Percentiles rank a stretch among this genome's conserved stretches.
phyloP scores from a whole-genome alignment of 495 filamentous ascomycete genomes.

The Astrothelium macrocarpum region DNA sequence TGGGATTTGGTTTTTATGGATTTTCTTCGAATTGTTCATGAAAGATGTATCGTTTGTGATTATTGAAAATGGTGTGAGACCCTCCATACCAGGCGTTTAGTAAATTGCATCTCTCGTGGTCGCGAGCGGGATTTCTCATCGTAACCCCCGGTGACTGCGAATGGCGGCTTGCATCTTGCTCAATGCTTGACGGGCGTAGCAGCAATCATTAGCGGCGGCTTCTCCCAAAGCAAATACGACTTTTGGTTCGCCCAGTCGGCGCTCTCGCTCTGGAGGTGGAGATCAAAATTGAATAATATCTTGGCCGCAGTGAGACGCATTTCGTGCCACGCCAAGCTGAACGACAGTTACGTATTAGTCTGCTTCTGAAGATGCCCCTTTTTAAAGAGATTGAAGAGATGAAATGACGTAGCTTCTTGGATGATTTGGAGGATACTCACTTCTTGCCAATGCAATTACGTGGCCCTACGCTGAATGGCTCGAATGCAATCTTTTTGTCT shows the following conservation, averaged over 20 bases:
- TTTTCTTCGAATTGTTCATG: too few species aligned
- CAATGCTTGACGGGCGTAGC: neutral
- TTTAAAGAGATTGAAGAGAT: too few species aligned
- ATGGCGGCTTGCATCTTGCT: too few species aligned
- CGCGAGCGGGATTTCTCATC: too few species aligned
- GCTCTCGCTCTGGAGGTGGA: conserved; percentile 23
- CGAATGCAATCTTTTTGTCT: conserved; percentile 38
- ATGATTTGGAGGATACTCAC: conserved; percentile 33
- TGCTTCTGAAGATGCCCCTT: too few species aligned
- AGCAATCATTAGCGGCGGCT: conserved; percentile 8
- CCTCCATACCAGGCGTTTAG: too few species aligned
- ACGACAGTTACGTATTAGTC: conserved; percentile 1
- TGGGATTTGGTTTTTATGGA: too few species aligned
- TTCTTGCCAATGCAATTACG: conserved; percentile 52
- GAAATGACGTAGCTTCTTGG: neutral
- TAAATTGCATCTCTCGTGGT: too few species aligned
- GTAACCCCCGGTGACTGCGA: too few species aligned
- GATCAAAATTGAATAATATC: conserved; percentile 27
- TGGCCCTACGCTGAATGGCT: conserved; percentile 49
- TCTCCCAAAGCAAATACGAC: conserved; percentile 13
- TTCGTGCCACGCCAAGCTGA: conserved; percentile 28
- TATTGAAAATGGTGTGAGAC: too few species aligned
- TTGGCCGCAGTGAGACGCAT: conserved; percentile 22
- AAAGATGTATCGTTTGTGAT: too few species aligned
- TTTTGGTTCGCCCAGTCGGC: conserved; percentile 16